Base-by-base conservation (phyloP, 129 eudicot genomes). In the Escallonia rubra region DNA sequence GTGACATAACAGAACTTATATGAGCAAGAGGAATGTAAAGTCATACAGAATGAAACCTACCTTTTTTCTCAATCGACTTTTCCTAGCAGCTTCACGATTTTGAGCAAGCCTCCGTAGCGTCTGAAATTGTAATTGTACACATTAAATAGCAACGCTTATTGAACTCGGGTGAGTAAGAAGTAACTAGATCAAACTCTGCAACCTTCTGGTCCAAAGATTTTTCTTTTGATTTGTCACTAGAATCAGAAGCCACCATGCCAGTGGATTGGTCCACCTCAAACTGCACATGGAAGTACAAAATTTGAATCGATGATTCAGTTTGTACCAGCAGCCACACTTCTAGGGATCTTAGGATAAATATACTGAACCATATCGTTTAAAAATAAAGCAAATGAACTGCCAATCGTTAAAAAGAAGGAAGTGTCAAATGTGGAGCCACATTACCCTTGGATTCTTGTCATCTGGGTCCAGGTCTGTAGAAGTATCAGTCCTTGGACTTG, bases 1-100 rank as follows among this genome's bases (percentile, higher is more conserved):
- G 34, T 23, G 34, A 23, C 34, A 23, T 23, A 23, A 23, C 34
- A 23, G 1, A 23, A 23, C 34, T 23, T 23, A 39, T 38, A 40
- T 6, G 6, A n/a, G 54, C 43, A 15, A 47, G 45, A 2, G 52
- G 52, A 54, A 61, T 51, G 38, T 60, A 42, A 59, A 63, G 58
- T 56, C 9, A 70, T 64, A 41, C 14, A 15, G 7, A 66, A 63
- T 2, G 55, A 12, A 41, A 63, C 78, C 67, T 80, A 87, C 98
- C 82, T 93, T 93, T 74, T 93, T 93, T 72, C 98, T 80, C 79
- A 93, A 78, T 64, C 98, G 80, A 71, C 98, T 93, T 81, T 93
- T 93, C 74, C 98, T 82, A 63, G 98, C 98, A 40, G 98, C 98
- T 75, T 94, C 99, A 57, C 99, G 97, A 66, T 94, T 94, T 74